phyloP scores from a whole-genome alignment of 805 yeast species.

The Saccharomycopsis lassenensis region DNA sequence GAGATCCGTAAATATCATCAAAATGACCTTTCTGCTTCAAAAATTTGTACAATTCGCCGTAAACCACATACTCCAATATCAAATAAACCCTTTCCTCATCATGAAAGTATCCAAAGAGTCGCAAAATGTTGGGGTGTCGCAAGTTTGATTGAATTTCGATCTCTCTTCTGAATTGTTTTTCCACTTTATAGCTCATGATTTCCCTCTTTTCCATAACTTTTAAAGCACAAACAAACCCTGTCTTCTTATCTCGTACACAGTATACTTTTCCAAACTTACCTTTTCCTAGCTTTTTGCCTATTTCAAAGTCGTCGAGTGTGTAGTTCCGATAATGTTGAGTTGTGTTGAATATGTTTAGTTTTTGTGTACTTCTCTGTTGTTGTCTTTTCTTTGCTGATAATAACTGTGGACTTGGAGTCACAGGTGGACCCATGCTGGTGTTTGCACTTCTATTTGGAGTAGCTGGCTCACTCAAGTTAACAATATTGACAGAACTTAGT shows the following conservation, averaged over 20 bases:
- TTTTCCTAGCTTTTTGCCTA: conserved; percentile 73
- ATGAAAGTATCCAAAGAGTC: conserved; percentile 76
- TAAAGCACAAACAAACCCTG: conserved; percentile 79
- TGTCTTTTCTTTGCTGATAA: background rate
- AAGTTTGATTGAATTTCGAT: conserved; percentile 81
- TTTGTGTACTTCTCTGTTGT: background rate
- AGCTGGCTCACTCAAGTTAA: background rate
- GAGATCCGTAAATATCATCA: conserved; percentile 61
- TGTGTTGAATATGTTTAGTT: background rate
- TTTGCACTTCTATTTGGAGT: conserved; percentile 1
- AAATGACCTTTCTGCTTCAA: conserved; percentile 59
- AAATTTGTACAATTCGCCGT: conserved; percentile 78
- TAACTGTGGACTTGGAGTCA: conserved; percentile 5
- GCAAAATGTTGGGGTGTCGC: conserved; percentile 68
- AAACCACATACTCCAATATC: conserved; percentile 71
- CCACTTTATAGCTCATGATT: conserved; percentile 61
- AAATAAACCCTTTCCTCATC: conserved; percentile 74
- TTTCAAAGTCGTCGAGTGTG: conserved; percentile 61
- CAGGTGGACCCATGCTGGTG: conserved; percentile 8
- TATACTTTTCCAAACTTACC: conserved; percentile 93
- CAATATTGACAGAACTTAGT: conserved; percentile 1
- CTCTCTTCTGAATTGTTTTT: conserved; percentile 80
- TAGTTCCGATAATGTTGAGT: conserved; percentile 14
- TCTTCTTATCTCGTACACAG: conserved; percentile 64
- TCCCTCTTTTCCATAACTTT: conserved; percentile 86